Base-by-base conservation (phyloP, 371 early-diverging fungal species). In the Batkoa obscura region DNA sequence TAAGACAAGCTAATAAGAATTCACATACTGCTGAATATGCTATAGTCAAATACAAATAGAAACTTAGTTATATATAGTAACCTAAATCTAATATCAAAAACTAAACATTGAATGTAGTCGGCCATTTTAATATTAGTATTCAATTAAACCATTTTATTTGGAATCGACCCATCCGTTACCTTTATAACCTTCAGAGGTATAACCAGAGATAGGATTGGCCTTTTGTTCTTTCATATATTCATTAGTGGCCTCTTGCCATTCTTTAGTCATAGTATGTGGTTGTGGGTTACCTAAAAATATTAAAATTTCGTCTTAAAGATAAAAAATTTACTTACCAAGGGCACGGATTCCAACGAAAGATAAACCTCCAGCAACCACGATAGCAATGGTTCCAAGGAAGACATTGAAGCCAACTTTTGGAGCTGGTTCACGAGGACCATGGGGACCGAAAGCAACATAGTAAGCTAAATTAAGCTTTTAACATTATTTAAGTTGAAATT, bases 381-480 rank as follows among this genome's bases (percentile, higher is more conserved):
- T 75, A 63, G 62, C 73, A n/a, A 62, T 53, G 50, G 83, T 71
- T 69, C 88, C 90, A 54, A 65, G 64, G 58, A 77, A 8, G 37
- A 94, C 84, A 74, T 86, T 87, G 62, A 68, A 59, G 59, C 65
- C 68, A 64, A 87, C 75, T 57, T 84, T 76, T 50, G 69, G 69
- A 49, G 76, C 65, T 34, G 85, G 85, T 62, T 81, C 79, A 64
- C 96, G 89, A 57, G 85, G 83, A 68, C 88, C 91, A 73, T 94
- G 88, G 47, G 86, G 75, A 57, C 96, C 96, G 68, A 90, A 96
- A 47, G 94, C 88, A 63, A 94, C 82, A 71, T 80, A 94, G 74
- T 90, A 90, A 53, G 81, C 90, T 81, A 64, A 9, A 54, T 5
- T 17, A 41, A 34, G 23, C n/a, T 30, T 8, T n/a, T 30, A 50